Conservation (phyloP, 441 rosid species). For the Adansonia grandidieri region DNA sequence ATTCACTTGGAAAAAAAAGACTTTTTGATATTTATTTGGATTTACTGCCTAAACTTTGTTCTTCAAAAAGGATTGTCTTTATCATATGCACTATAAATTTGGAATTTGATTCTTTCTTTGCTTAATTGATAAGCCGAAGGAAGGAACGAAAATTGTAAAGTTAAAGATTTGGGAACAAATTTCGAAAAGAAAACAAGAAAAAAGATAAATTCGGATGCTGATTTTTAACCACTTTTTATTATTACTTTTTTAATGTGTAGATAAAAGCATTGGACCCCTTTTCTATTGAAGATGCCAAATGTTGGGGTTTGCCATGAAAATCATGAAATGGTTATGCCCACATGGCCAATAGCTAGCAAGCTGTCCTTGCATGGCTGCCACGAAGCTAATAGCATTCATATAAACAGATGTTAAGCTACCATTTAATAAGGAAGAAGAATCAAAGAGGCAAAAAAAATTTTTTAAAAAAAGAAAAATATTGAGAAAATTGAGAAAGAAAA, state of each 20-base stretch:
- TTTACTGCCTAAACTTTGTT: no score
- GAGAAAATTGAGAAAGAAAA: not conserved
- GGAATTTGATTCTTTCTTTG: not conserved
- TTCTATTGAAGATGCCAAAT: constrained; percentile 1
- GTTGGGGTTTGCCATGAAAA: not conserved
- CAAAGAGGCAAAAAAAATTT: not conserved
- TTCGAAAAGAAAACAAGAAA: no score
- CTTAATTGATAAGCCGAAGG: not conserved
- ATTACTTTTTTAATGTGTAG: no score
- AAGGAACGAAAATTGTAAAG: not conserved
- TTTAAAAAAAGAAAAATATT: not conserved
- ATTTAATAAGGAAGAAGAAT: not conserved
- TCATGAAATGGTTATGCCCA: not conserved
- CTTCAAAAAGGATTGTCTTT: no score
- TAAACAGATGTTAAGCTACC: not conserved
- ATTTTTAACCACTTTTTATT: no score
- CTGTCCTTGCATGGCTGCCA: constrained; percentile 37
- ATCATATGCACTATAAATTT: no score
- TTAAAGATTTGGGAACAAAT: not conserved
- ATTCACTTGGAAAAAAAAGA: no score
- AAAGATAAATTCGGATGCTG: no score
- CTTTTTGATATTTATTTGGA: no score
- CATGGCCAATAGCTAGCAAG: not conserved
- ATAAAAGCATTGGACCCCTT: not conserved
- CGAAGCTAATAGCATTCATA: not conserved